Conservation (phyloP, 148 eudicot genomes). For the Amaranthus hypochondriacus region DNA sequence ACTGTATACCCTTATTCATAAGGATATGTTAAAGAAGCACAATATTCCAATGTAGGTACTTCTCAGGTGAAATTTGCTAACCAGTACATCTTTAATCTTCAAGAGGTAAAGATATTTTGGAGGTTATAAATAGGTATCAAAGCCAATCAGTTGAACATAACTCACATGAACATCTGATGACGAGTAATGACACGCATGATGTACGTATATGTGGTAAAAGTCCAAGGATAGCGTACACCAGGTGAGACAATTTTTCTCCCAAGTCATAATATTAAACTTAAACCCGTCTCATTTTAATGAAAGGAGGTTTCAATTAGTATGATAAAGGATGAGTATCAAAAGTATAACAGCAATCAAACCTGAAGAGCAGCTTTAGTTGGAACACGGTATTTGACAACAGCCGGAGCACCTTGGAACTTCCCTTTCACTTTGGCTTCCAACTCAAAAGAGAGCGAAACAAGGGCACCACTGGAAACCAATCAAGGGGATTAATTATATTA, state of each 20-base stretch:
- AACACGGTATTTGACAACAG: slow-evolving; percentile 67
- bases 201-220: too few relatives aligned
- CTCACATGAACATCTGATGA: background rate
- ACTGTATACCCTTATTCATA: too few relatives aligned
- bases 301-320: too few relatives aligned
- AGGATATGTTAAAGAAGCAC: too few relatives aligned
- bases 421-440: slow-evolving; percentile 68
- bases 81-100: background rate
- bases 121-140: background rate
- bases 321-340: background rate
- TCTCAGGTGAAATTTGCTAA: background rate
- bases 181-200: too few relatives aligned
- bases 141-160: background rate
- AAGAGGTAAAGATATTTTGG: background rate
- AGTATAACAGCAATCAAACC: slow-evolving; percentile 35
- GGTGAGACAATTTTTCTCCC: background rate
- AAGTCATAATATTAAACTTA: background rate
- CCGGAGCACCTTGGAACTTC: slow-evolving; percentile 68
- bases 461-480: slow-evolving; percentile 52
- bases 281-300: background rate
- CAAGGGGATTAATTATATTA: background rate
- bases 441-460: slow-evolving; percentile 67
- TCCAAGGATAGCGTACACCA: background rate
- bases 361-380: slow-evolving; percentile 86
- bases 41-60: background rate